A percentile compares a stretch with the other conserved stretches of the same genome.
phyloP scores from a whole-genome alignment of 202 grass and related monocot species.

The Brachypodium distachyon region DNA sequence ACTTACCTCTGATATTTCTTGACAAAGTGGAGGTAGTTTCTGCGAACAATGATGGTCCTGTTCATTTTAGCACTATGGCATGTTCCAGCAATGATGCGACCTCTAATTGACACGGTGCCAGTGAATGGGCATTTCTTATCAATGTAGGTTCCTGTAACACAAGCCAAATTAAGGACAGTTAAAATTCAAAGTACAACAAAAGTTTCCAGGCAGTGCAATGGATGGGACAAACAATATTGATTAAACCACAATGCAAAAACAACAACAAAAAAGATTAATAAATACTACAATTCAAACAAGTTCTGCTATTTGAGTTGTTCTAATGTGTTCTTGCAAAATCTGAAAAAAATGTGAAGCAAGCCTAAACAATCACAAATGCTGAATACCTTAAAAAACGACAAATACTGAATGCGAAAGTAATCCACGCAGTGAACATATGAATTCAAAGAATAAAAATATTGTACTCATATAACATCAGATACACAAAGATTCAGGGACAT shows the following conservation, averaged over 20 bases:
- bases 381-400: background rate
- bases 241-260: background rate
- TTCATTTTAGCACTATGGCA: slow-evolving; percentile 78
- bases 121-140: slow-evolving; percentile 70
- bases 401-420: no score
- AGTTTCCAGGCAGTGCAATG: background rate
- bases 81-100: slow-evolving; percentile 55
- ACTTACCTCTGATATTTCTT: slow-evolving; percentile 70
- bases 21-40: slow-evolving; percentile 75
- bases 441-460: background rate
- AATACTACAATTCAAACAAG: background rate
- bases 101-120: slow-evolving; percentile 46
- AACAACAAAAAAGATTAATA: background rate
- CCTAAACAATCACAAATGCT: background rate
- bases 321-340: background rate
- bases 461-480: background rate
- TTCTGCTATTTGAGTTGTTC: no score
- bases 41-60: slow-evolving; percentile 57
- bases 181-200: background rate
- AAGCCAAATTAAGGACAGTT: background rate
- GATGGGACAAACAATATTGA: background rate
- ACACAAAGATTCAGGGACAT: background rate
- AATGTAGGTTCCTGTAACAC: slow-evolving; percentile 57
- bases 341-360: background rate
- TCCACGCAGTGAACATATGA: background rate